Percentiles rank a stretch among this genome's conserved stretches.
Evolutionary conservation across 441 rosid species (phyloP).

Genomic region (Populus tomentosa): DNA sequence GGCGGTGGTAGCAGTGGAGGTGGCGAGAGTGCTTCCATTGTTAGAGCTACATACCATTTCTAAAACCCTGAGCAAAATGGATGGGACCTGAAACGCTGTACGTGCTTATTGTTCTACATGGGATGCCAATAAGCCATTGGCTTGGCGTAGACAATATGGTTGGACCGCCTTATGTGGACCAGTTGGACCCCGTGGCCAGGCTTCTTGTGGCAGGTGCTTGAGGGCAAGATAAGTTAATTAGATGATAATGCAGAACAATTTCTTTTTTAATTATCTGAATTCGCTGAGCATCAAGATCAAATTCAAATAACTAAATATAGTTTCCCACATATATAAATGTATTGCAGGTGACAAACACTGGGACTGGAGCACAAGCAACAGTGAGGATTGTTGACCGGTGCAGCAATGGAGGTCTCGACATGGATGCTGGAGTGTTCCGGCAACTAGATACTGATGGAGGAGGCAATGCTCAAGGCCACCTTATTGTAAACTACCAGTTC

Average conservation of each 20-base stretch:
- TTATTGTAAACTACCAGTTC: conserved; percentile 52
- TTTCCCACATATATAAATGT: no score
- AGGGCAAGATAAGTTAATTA: conserved; percentile 12
- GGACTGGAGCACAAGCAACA: conserved; percentile 35
- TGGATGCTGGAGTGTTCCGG: conserved; percentile 42
- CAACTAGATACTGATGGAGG: conserved; percentile 41
- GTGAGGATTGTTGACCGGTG: conserved; percentile 67
- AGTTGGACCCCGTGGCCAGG: conserved; percentile 17
- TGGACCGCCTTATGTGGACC: conserved; percentile 41
- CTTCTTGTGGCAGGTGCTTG: conserved; percentile 33
- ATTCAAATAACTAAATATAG: no score
- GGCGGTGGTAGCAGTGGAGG: neutral
- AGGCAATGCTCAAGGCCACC: conserved; percentile 52
- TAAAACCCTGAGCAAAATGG: conserved; percentile 25
- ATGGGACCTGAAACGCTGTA: conserved; percentile 23
- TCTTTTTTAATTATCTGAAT: no score
- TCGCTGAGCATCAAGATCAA: no score
- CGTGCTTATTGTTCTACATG: conserved; percentile 31
- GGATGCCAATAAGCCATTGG: conserved; percentile 29
- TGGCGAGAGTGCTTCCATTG: conserved; percentile 28
- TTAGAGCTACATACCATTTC: conserved; percentile 26
- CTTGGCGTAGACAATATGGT: conserved; percentile 28
- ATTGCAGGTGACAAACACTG: conserved; percentile 43
- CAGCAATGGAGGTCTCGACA: conserved; percentile 56
- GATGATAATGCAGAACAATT: no score